Evolutionary conservation across 2,329 filamentous ascomycete genomes (phyloP), one percentile per base, ranked within the genome.

Genomic region (Mariannaea elegans): DNA sequence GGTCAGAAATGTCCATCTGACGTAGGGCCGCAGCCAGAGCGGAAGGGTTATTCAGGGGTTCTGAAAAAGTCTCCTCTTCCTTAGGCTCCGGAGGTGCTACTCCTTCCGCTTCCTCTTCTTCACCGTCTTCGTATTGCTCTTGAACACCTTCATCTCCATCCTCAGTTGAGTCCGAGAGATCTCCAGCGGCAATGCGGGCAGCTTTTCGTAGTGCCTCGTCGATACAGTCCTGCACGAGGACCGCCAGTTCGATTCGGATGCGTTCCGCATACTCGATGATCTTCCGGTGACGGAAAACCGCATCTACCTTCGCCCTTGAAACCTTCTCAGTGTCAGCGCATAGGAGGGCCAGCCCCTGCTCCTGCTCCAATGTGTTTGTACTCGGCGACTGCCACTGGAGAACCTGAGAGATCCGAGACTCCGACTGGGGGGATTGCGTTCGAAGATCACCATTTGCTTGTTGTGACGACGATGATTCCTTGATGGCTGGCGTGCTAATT

Each of bases 251-350:
- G 45, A 97, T 86, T 4, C 96, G 91, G 64, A 99, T 97, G 29
- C 96, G 89, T 77, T 99, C 95, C 0, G 94, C 90, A 73, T 99
- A 99, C 75, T 99, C 95, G 29, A 99, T 89, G 49, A 98, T 97
- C 68, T 90, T 90, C 49, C 94, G 90, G 75, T 98, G 93, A 31
- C 95, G 91, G 65, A 96, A 88, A 7, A 98, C 92, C 4, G 94
- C 92, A 70, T 99, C 95, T 2, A 98, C 92, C 75, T 99, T 99
- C 42, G 90, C 86, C 71, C 89, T 92, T 23, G 94, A 91, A 36
- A 93, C 86, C 70, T 86, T 89, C 74, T 95, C 93, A 0, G 94
- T 98, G 72, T 99, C 95, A 13, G 91, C 86, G 73, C 93, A 97
- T n/a, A 99, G 80, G 23, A 93, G 77, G 34, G 93, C 90, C 21